Evolutionary conservation across 495 filamentous ascomycete genomes (phyloP), one percentile per base, ranked within the genome.

Genomic region (Friedmanniomyces endolithicus): DNA sequence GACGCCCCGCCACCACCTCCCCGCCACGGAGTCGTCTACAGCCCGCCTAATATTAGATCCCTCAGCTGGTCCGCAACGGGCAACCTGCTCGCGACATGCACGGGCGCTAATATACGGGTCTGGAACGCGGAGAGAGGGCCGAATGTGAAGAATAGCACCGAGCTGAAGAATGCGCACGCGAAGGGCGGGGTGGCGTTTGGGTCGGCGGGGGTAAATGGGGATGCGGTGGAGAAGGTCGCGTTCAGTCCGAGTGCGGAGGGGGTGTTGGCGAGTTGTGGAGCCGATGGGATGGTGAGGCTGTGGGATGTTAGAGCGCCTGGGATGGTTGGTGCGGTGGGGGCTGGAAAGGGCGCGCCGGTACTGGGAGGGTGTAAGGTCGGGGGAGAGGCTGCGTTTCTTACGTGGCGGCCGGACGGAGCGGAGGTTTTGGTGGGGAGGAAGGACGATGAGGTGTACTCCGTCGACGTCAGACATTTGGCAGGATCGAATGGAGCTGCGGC

Each of bases 281-380:
- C 74, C 11, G 92, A 97, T 67, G 90, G 90, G 0, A 83, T 84
- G 16, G 85, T 94, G 56, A 81, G 85, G 56, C 82, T 98, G 59
- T 98, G 92, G 92, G 94, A 98, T 65, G 87, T 94, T 17, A 77
- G 89, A 58, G 86, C 85, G 51, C 77, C 87, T 34, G 88, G 87
- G 61, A 85, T 85, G 56, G 73, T 90, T 1, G 23, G 43, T 17
- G 87, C 86, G 65, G 79, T 86, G n/a, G 81, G 83, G n/a, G n/a
- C n/a, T 31, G 88, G 87, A 7, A 84, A 86, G 65, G 85, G 87
- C 17, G 43, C 48, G n/a, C n/a, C n/a, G 46, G 48, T 48, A 33
- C 9, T 86, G 94, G 57, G 86, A 81, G 14, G 72, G 95, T 50
- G 84, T 83, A 6, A 39, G 37, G 25, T 51, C 1, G 55, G 55